A percentile compares a stretch with the other conserved stretches of the same genome.
Evolutionary conservation across 306 rosid genomes (phyloP).

Genomic region (Inga leiocalycina): DNA sequence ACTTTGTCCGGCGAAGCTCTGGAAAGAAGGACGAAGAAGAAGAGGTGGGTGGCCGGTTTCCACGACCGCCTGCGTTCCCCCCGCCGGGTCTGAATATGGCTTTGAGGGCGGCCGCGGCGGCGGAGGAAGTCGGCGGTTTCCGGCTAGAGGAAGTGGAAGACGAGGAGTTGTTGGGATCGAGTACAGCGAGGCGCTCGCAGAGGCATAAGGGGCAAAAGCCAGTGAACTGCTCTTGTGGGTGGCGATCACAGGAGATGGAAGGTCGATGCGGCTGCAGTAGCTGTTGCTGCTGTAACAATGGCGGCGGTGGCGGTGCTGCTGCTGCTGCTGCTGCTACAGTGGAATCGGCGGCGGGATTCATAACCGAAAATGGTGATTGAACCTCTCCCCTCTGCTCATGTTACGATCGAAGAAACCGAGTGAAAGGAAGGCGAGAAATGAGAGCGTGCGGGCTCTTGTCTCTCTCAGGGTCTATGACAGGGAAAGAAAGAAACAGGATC

Average conservation of each 20-base stretch:
- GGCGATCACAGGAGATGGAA: constrained; percentile 80
- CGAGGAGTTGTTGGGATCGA: constrained; percentile 64
- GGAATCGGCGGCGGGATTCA: constrained; percentile 76
- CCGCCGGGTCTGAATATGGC: constrained; percentile 78
- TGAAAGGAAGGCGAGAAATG: not conserved
- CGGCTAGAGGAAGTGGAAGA: constrained; percentile 55
- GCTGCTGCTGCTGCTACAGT: constrained; percentile 37
- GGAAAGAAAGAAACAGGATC: constrained; percentile 24
- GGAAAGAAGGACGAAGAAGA: constrained; percentile 64
- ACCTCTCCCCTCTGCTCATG: constrained; percentile 68
- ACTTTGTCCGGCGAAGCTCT: constrained; percentile 93
- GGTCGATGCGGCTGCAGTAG: constrained; percentile 68
- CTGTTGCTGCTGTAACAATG: constrained; percentile 49
- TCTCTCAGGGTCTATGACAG: constrained; percentile 32
- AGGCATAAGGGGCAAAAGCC: constrained; percentile 99
- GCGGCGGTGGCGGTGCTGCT: constrained; percentile 25
- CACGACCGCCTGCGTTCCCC: constrained; percentile 15
- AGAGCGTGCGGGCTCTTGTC: constrained; percentile 31
- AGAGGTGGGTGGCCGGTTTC: constrained; percentile 38
- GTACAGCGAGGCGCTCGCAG: constrained; percentile 94
- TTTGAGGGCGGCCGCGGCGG: constrained; percentile 90
- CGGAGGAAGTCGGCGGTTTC: constrained; percentile 74
- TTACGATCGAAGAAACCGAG: constrained; percentile 34
- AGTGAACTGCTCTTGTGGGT: constrained; percentile 87
- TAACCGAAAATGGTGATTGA: constrained; percentile 50